Evolutionary conservation across 2,329 filamentous ascomycete genomes (phyloP).

Genomic region (Trichoderma sp.): DNA sequence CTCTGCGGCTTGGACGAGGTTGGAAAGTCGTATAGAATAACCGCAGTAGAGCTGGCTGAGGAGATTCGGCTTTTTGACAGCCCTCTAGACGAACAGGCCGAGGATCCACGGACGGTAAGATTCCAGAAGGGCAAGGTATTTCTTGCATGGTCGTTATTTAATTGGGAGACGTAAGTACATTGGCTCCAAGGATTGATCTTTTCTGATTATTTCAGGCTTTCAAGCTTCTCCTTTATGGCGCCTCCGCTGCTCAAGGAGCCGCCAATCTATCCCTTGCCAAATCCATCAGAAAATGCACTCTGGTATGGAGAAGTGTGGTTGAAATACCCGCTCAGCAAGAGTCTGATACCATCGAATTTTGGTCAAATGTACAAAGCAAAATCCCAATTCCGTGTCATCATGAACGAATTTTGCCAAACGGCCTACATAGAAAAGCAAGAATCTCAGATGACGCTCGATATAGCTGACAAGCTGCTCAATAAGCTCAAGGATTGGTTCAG

Average conservation of each 20-base stretch:
- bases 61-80: background rate
- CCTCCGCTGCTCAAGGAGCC: background rate
- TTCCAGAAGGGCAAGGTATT: conserved; percentile 10
- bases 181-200: too few relatives aligned
- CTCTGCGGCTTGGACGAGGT: background rate
- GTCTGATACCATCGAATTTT: background rate
- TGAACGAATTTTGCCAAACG: background rate
- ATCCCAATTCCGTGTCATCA: background rate
- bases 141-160: conserved; percentile 18
- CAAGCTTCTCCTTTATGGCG: background rate
- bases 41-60: background rate
- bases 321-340: background rate
- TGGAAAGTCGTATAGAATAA: background rate
- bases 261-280: background rate
- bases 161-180: conserved; percentile 15
- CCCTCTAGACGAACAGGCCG: background rate
- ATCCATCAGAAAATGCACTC: background rate
- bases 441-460: background rate
- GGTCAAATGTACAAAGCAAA: background rate
- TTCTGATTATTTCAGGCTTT: background rate
- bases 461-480: background rate
- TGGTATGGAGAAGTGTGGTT: conserved; percentile 21
- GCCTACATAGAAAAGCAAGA: background rate
- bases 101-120: background rate
- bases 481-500: background rate